A percentile compares a stretch with the other conserved stretches of the same genome.
Evolutionary conservation across 805 yeast species (phyloP).

Genomic region (Saturnispora halmiae): DNA sequence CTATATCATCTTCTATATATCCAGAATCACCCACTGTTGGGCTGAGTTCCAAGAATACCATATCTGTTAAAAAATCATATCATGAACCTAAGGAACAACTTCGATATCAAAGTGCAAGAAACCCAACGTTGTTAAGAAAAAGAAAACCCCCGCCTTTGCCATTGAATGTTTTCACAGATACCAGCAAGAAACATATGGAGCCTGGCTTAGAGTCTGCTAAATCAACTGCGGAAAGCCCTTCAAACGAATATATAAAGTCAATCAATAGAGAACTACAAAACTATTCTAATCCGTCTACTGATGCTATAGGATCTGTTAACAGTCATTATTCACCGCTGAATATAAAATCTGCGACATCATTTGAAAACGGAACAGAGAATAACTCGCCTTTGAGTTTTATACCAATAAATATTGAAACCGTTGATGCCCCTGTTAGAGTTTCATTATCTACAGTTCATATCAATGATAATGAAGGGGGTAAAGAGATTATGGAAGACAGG

Average conservation of each 20-base stretch:
- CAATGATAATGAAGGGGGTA: not conserved
- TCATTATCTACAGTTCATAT: not conserved
- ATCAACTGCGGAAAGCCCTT: not conserved
- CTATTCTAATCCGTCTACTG: not conserved
- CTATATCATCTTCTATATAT: constrained; percentile 6
- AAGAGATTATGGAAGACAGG: not conserved
- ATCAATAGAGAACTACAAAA: not conserved
- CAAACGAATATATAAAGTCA: not conserved
- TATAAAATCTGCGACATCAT: not conserved
- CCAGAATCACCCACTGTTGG: not conserved
- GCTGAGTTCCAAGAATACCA: not conserved
- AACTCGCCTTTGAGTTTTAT: constrained; percentile 8
- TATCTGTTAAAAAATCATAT: constrained; percentile 4
- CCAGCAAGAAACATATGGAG: not conserved
- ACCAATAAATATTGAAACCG: not conserved
- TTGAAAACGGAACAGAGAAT: constrained; percentile 1
- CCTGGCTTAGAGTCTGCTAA: constrained; percentile 3
- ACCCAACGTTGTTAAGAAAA: constrained; percentile 10
- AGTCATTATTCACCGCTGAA: constrained; percentile 5
- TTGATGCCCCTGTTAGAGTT: not conserved
- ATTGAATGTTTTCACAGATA: not conserved
- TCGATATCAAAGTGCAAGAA: constrained; percentile 6
- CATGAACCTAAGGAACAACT: not conserved
- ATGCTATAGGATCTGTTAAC: not conserved
- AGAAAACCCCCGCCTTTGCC: constrained; percentile 12